Evolutionary conservation across 2,329 filamentous ascomycete genomes (phyloP).

Genomic region (Fusarium sp.): DNA sequence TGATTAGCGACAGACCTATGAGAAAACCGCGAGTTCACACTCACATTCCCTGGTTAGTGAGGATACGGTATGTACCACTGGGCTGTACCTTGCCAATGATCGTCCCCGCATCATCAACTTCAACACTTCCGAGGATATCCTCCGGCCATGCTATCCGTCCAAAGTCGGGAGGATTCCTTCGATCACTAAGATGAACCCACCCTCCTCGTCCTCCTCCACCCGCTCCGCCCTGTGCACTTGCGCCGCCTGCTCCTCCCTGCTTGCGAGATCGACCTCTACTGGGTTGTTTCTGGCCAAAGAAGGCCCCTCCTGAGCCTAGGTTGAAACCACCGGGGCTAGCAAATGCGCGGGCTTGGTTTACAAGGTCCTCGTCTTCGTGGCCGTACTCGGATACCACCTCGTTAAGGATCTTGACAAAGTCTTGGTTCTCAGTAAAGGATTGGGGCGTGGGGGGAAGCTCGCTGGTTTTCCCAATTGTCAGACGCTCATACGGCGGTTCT

Average conservation of each 20-base stretch:
- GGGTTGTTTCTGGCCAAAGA: conserved; percentile 56
- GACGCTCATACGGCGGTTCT: conserved; percentile 59
- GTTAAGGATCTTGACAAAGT: conserved; percentile 67
- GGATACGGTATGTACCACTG: conserved; percentile 69
- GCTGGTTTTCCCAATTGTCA: conserved; percentile 69
- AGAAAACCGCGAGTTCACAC: conserved; percentile 45
- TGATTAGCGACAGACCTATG: conserved; percentile 31
- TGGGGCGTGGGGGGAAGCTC: conserved; percentile 67
- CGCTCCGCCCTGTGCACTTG: conserved; percentile 68
- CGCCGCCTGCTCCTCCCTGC: conserved; percentile 52
- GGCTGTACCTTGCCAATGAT: conserved; percentile 67
- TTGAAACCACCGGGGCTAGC: conserved; percentile 65
- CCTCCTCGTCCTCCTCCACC: conserved; percentile 68
- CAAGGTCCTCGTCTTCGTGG: conserved; percentile 63
- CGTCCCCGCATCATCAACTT: conserved; percentile 66
- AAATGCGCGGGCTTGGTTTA: conserved; percentile 66
- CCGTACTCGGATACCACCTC: conserved; percentile 65
- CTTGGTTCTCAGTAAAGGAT: conserved; percentile 66
- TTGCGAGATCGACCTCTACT: conserved; percentile 46
- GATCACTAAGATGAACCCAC: conserved; percentile 71
- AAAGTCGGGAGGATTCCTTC: conserved; percentile 71
- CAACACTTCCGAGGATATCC: conserved; percentile 73
- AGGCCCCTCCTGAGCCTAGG: conserved; percentile 61
- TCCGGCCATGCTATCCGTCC: conserved; percentile 75
- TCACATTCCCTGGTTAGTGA: conserved; percentile 74